A percentile compares a stretch with the other conserved stretches of the same genome.
These are phyloP conservation scores for Euphorbia tirucalli DNA, from an alignment of 345 rosid species.

Conservation along the genomic window DNA sequence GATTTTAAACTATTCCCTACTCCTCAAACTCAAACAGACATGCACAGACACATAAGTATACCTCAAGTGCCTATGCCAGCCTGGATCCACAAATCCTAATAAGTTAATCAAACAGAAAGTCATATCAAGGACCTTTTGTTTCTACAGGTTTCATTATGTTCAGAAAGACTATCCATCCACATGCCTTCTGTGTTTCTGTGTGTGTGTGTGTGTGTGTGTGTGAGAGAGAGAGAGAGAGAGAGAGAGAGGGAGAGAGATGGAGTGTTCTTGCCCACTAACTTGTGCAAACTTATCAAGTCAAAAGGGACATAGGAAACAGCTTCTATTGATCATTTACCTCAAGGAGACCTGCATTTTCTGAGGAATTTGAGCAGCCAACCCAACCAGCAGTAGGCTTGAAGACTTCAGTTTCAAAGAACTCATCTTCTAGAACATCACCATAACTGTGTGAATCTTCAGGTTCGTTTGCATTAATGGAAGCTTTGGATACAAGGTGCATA, in stretches of 20 bases:
- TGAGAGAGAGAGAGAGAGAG: background rate
- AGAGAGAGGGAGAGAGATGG: background rate
- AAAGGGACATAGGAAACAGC: background rate
- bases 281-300: background rate
- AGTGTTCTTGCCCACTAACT: too few species aligned
- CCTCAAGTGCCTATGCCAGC: background rate
- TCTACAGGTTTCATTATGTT: background rate
- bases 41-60: background rate
- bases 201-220: background rate
- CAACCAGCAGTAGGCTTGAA: slow-evolving; percentile 47
- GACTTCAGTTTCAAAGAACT: slow-evolving; percentile 50
- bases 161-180: background rate
- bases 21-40: background rate
- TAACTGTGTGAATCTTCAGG: slow-evolving; percentile 32
- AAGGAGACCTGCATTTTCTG: slow-evolving; percentile 22
- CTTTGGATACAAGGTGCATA: slow-evolving; percentile 57
- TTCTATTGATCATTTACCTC: slow-evolving; percentile 27
- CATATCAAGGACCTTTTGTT: background rate
- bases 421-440: slow-evolving; percentile 34
- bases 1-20: background rate
- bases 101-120: background rate
- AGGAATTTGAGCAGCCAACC: slow-evolving; percentile 37
- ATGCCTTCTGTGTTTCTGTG: background rate
- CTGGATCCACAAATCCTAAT: background rate
- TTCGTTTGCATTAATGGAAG: slow-evolving; percentile 30